Conservation (phyloP, 352 stramenopile species). For the Phytophthora boehmeriae region DNA sequence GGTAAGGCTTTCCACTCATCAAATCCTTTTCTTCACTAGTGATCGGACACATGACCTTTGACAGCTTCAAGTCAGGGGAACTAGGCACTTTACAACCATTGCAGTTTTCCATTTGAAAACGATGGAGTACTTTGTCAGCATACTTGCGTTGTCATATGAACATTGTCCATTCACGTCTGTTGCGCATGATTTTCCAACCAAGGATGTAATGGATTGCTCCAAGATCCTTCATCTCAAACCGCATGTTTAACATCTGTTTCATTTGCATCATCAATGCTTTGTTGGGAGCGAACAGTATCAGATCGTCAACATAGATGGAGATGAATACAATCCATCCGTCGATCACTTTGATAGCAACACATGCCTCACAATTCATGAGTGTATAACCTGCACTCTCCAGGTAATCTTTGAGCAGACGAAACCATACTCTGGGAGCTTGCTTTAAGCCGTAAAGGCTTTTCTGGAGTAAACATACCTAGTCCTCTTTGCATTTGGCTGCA, state of each 20-base stretch:
- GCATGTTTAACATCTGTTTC: conserved; percentile 10
- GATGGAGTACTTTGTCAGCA: conserved; percentile 12
- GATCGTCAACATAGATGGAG: conserved; percentile 29
- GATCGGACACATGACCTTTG: conserved; percentile 23
- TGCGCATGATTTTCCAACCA: conserved; percentile 19
- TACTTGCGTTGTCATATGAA: conserved; percentile 26
- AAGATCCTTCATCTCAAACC: conserved; percentile 32
- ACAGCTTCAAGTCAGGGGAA: conserved; percentile 14
- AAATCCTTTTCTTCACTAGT: conserved; percentile 3
- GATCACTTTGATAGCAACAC: no score
- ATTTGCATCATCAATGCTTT: conserved; percentile 13
- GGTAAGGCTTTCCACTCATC: conserved; percentile 11
- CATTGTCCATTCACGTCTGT: conserved; percentile 8
- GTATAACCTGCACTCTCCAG: conserved; percentile 19
- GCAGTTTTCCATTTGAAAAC: conserved; percentile 23
- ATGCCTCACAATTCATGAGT: conserved; percentile 18
- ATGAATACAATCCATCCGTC: conserved; percentile 22
- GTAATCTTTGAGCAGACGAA: conserved; percentile 16
- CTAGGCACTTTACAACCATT: conserved; percentile 19
- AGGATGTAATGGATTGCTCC: conserved; percentile 27
- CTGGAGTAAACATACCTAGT: no score
- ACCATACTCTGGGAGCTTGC: no score
- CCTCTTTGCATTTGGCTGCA: no score
- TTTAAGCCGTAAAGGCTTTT: no score
- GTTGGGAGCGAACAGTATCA: conserved; percentile 25